Evolutionary conservation across 2,329 filamentous ascomycete genomes (phyloP).

Genomic region (Aureobasidium sp.): DNA sequence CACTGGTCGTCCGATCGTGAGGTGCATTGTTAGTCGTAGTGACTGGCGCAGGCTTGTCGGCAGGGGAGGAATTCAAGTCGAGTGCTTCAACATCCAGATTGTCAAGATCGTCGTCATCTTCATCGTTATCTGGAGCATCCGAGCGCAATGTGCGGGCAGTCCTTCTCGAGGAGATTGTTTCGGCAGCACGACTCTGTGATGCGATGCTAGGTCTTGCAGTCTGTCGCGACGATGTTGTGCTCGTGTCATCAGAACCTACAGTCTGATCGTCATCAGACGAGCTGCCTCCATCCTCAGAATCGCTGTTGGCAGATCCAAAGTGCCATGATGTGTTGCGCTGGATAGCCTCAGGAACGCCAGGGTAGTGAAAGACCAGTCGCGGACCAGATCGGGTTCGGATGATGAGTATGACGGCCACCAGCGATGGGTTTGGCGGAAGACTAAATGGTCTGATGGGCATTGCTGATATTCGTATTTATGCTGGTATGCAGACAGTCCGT

Average conservation of each 20-base stretch:
- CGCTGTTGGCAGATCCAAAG: slow-evolving; percentile 13
- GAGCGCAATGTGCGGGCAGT: slow-evolving; percentile 17
- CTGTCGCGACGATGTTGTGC: slow-evolving; percentile 2
- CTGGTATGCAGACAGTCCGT: not conserved
- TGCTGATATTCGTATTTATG: not conserved
- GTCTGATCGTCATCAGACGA: slow-evolving; percentile 12
- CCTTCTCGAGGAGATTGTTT: not conserved
- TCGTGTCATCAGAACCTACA: not conserved
- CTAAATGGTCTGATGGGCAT: slow-evolving; percentile 18
- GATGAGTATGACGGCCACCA: slow-evolving; percentile 66
- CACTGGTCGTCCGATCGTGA: not conserved
- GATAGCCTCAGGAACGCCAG: slow-evolving; percentile 34
- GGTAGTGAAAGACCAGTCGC: slow-evolving; percentile 81
- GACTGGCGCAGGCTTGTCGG: not conserved
- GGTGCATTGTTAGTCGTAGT: not conserved
- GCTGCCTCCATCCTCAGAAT: slow-evolving; percentile 10
- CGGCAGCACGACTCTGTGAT: slow-evolving; percentile 8
- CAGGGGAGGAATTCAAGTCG: not conserved
- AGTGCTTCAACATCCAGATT: slow-evolving; percentile 1
- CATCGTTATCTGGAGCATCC: slow-evolving; percentile 19
- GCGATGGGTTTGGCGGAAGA: slow-evolving; percentile 47
- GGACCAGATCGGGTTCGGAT: slow-evolving; percentile 72
- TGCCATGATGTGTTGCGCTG: slow-evolving; percentile 12
- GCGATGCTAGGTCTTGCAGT: slow-evolving; percentile 5
- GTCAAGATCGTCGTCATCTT: slow-evolving; percentile 17